Conservation (phyloP, 148 eudicot species). For the Nepenthes gracilis region DNA sequence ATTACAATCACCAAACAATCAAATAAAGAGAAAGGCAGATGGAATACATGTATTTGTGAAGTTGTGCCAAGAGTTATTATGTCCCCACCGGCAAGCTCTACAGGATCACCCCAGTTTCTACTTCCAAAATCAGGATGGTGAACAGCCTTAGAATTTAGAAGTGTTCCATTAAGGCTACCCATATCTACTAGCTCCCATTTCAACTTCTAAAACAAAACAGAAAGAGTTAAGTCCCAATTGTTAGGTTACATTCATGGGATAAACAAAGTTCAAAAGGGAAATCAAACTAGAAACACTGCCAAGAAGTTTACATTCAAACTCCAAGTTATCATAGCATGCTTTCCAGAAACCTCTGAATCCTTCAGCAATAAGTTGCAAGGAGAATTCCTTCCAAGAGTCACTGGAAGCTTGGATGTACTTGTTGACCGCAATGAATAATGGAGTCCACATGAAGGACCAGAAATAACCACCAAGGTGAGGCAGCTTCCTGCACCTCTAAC, state of each 20-base stretch:
- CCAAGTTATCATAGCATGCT: slow-evolving; percentile 91
- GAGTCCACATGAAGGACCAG: slow-evolving; percentile 74
- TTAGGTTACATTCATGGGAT: slow-evolving; percentile 1
- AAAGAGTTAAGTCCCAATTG: slow-evolving; percentile 2
- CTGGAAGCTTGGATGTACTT: slow-evolving; percentile 62
- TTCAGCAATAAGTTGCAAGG: slow-evolving; percentile 63
- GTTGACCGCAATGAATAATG: slow-evolving; percentile 47
- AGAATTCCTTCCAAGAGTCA: slow-evolving; percentile 86
- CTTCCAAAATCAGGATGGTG: slow-evolving; percentile 67
- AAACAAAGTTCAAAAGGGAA: neutral
- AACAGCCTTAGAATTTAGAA: slow-evolving; percentile 54
- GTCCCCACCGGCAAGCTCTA: slow-evolving; percentile 76
- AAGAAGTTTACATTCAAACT: slow-evolving; percentile 45
- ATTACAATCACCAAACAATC: too few species aligned
- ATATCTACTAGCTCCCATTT: slow-evolving; percentile 97
- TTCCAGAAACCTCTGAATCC: slow-evolving; percentile 93
- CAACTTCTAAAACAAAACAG: slow-evolving; percentile 38
- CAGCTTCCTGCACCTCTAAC: slow-evolving; percentile 90
- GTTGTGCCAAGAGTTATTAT: slow-evolving; percentile 77
- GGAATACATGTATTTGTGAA: slow-evolving; percentile 62
- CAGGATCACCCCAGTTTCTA: slow-evolving; percentile 85
- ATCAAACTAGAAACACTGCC: neutral
- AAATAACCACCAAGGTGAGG: slow-evolving; percentile 73
- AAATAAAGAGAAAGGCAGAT: neutral
- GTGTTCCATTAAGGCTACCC: slow-evolving; percentile 97